Base-by-base conservation (phyloP, 1,284 basidiomycete genomes). In the Pseudozyma flocculosa region DNA sequence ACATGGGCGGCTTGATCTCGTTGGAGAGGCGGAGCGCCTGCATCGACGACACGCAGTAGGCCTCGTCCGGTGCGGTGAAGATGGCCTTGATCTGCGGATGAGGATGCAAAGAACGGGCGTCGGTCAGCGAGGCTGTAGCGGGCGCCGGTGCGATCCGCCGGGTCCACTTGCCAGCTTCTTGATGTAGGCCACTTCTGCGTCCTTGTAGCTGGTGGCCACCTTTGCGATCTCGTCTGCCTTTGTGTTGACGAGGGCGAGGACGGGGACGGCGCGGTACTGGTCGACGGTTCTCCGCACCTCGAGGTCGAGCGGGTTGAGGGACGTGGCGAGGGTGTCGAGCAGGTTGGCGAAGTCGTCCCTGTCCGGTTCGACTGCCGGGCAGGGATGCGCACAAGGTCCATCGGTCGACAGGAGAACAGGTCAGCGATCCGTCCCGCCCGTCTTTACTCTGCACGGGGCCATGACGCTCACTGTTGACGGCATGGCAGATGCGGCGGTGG, bases 51-150 rank as follows among this genome's bases (percentile, higher is more conserved):
- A 91, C 82, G 5, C 86, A 88, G 75, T 83, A 93, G 0, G 87
- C 81, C 67, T 88, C 84, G 39, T 83, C 83, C 9, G 86, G 85
- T 10, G 90, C 87, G 14, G 87, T 82, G 83, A 92, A 88, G 70
- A 93, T 92, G 80, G 88, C 87, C 70, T 92, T 88, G 39, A 93
- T 83, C 90, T 92, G 54, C 7, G 11, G 38, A 21, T 14, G 7
- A 29, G 29, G 13, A 29, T 7, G 29, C 29, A 29, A n/a, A n/a
- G n/a, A n/a, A n/a, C n/a, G n/a, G n/a, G n/a, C n/a, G n/a, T n/a
- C n/a, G n/a, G 5, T 29, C 13, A 13, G 29, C 29, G 13, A 29
- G 29, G 29, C 13, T 29, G 5, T 13, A 13, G 29, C 29, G 29
- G 13, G 29, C 26, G 5, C 26, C 7, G 11, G 11, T 7, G 26